Conservation (phyloP, 495 filamentous ascomycete genomes). For the Mytilinidion resinicola region DNA sequence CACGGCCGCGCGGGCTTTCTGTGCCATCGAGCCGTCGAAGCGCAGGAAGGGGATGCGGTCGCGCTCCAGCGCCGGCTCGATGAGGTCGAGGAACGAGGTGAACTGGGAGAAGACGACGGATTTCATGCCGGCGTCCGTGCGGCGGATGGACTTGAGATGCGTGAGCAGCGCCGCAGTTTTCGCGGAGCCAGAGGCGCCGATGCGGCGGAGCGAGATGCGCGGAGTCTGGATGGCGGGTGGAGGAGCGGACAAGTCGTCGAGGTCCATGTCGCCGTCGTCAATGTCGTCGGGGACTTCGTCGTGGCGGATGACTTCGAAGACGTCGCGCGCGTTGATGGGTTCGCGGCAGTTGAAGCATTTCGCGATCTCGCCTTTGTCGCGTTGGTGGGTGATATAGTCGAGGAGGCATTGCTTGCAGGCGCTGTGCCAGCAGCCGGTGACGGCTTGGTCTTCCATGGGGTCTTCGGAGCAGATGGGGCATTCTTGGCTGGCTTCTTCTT, state of each 20-base stretch:
- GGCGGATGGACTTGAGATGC: slow-evolving; percentile 61
- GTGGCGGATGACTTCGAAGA: slow-evolving; percentile 81
- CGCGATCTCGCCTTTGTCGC: slow-evolving; percentile 63
- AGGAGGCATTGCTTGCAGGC: slow-evolving; percentile 88
- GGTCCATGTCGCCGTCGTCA: slow-evolving; percentile 27
- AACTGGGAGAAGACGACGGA: slow-evolving; percentile 95
- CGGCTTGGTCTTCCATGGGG: slow-evolving; percentile 86
- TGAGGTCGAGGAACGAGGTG: slow-evolving; percentile 89
- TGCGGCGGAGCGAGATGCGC: slow-evolving; percentile 73
- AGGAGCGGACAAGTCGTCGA: slow-evolving; percentile 22
- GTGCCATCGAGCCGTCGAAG: slow-evolving; percentile 84
- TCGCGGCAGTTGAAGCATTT: slow-evolving; percentile 86
- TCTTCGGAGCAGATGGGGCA: slow-evolving; percentile 94
- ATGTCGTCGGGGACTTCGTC: slow-evolving; percentile 29
- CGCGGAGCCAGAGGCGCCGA: slow-evolving; percentile 72
- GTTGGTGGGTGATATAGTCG: slow-evolving; percentile 82
- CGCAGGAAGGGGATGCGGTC: slow-evolving; percentile 73
- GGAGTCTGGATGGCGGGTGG: slow-evolving; percentile 40
- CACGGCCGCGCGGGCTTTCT: slow-evolving; percentile 73
- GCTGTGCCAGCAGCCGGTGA: slow-evolving; percentile 94
- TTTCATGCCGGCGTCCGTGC: slow-evolving; percentile 60
- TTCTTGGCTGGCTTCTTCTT: slow-evolving; percentile 78
- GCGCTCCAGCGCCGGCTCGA: slow-evolving; percentile 65
- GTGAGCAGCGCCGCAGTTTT: slow-evolving; percentile 77
- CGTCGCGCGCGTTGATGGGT: slow-evolving; percentile 69